phyloP scores from a whole-genome alignment of 805 yeast species.

The Lipomyces orientalis region DNA sequence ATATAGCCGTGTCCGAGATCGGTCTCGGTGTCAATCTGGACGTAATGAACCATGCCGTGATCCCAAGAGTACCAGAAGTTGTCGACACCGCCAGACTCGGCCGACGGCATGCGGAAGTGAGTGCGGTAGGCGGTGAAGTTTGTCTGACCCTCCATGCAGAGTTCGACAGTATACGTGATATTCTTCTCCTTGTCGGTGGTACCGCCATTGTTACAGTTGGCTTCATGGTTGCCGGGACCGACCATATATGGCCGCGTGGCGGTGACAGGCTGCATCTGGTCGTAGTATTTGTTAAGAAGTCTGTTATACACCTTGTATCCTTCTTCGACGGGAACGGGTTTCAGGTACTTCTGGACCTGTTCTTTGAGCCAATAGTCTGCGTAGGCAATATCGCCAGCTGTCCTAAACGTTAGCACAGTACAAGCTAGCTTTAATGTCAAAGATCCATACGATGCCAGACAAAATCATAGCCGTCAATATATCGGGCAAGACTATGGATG shows the following conservation, averaged over 20 bases:
- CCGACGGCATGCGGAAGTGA: slow-evolving; percentile 42
- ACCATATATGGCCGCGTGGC: slow-evolving; percentile 28
- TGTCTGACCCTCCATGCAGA: slow-evolving; percentile 29
- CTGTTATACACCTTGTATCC: slow-evolving; percentile 8
- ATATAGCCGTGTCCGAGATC: slow-evolving; percentile 39
- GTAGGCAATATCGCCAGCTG: slow-evolving; percentile 43
- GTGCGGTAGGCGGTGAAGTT: slow-evolving; percentile 41
- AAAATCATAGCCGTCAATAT: slow-evolving; percentile 10
- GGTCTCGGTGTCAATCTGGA: slow-evolving; percentile 42
- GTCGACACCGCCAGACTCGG: slow-evolving; percentile 36
- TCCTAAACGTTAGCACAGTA: background rate
- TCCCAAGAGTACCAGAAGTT: slow-evolving; percentile 45
- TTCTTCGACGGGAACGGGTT: slow-evolving; percentile 6
- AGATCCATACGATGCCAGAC: slow-evolving; percentile 17
- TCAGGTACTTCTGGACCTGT: slow-evolving; percentile 12
- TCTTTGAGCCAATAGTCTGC: slow-evolving; percentile 43
- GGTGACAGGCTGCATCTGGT: slow-evolving; percentile 23
- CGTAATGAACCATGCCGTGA: slow-evolving; percentile 42
- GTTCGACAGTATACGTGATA: slow-evolving; percentile 12
- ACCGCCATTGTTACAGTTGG: slow-evolving; percentile 22
- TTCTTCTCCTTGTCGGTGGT: slow-evolving; percentile 2
- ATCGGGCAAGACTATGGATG: slow-evolving; percentile 14
- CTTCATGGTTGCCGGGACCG: slow-evolving; percentile 32
- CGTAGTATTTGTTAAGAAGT: slow-evolving; percentile 25
- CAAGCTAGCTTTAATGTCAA: background rate